Conservation (phyloP, 2,329 filamentous ascomycete species). For the Colletotrichum gigasporum region DNA sequence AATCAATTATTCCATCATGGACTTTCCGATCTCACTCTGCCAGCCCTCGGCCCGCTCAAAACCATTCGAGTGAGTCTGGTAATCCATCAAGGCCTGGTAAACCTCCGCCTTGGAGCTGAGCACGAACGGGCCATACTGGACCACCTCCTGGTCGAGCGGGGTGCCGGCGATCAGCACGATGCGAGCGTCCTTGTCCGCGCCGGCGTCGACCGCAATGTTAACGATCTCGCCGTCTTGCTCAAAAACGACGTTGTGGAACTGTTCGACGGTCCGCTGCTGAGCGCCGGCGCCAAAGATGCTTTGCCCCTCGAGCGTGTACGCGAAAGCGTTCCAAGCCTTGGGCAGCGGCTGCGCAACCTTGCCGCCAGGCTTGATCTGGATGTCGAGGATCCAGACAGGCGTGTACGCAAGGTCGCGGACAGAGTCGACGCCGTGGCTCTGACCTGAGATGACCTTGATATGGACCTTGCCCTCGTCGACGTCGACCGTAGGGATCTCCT, state of each 20-base stretch:
- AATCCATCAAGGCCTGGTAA: constrained; percentile 80
- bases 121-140: constrained; percentile 91
- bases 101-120: constrained; percentile 76
- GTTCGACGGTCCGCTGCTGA: constrained; percentile 62
- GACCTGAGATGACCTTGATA: constrained; percentile 91
- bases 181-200: constrained; percentile 66
- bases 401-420: constrained; percentile 94
- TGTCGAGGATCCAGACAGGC: constrained; percentile 94
- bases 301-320: constrained; percentile 82
- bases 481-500: constrained; percentile 81
- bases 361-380: constrained; percentile 82
- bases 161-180: constrained; percentile 81
- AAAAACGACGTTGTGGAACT: constrained; percentile 92
- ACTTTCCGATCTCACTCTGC: constrained; percentile 88
- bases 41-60: constrained; percentile 84
- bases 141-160: constrained; percentile 81
- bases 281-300: constrained; percentile 68
- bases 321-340: constrained; percentile 87
- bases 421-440: constrained; percentile 84
- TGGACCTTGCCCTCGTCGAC: constrained; percentile 77
- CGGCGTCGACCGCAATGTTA: constrained; percentile 73
- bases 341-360: constrained; percentile 80
- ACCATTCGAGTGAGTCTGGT: constrained; percentile 76
- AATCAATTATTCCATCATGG: constrained; percentile 61
- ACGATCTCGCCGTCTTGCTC: constrained; percentile 81